A percentile compares a stretch with the other conserved stretches of the same genome.
Evolutionary conservation across 164 flowering plant species (phyloP).

Genomic region (Tinospora cordifolia): DNA sequence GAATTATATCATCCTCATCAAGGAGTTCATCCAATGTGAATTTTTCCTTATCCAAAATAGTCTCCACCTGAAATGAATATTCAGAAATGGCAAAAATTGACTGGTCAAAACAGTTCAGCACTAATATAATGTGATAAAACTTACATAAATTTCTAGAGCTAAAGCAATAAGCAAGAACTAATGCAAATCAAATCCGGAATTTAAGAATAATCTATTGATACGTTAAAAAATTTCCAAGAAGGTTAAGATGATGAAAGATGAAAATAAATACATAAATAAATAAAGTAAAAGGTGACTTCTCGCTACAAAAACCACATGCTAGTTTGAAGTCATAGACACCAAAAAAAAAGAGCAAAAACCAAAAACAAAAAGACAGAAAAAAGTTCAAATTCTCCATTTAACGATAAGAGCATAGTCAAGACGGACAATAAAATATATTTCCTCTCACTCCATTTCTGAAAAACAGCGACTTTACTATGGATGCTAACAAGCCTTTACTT

Average conservation of each 20-base stretch:
- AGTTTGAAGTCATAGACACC: too few species aligned
- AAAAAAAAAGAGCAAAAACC: too few species aligned
- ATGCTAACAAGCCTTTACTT: neutral
- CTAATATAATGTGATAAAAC: neutral
- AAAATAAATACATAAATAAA: neutral
- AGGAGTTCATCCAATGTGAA: conserved; percentile 79
- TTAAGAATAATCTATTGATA: neutral
- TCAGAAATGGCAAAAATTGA: neutral
- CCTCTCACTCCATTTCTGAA: neutral
- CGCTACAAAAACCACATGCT: neutral
- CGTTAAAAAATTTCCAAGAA: neutral
- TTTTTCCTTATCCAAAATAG: conserved; percentile 73
- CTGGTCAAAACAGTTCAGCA: neutral
- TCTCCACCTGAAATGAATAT: conserved; percentile 54
- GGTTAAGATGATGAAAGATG: neutral
- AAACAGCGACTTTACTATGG: neutral
- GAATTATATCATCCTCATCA: conserved; percentile 93
- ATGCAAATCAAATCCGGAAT: neutral
- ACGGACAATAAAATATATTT: neutral
- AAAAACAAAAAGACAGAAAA: too few species aligned
- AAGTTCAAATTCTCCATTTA: neutral
- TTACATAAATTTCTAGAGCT: neutral
- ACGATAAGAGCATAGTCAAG: neutral
- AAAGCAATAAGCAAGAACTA: neutral
- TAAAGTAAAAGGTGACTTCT: neutral